Conservation (phyloP, 2,329 filamentous ascomycete species). For the Diaporthe capsici region DNA sequence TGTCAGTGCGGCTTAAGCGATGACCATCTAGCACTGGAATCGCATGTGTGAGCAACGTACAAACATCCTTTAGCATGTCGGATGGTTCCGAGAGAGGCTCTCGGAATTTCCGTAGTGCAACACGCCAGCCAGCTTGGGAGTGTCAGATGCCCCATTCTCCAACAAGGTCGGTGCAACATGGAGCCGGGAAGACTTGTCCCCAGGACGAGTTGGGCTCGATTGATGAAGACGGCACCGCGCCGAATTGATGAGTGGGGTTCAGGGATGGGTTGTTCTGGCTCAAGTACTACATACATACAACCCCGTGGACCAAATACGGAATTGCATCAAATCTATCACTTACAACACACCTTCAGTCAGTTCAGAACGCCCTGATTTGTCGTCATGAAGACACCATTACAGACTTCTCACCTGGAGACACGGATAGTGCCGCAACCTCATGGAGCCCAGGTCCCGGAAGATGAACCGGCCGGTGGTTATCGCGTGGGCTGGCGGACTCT, state of each 20-base stretch:
- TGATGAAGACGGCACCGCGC: neutral
- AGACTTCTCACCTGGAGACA: neutral
- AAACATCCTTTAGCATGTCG: neutral
- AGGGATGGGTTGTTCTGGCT: no score
- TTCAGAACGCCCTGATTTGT: neutral
- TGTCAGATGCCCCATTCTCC: constrained; percentile 1
- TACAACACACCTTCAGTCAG: no score
- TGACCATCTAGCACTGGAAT: neutral
- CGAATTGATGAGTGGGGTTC: neutral
- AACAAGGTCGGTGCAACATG: neutral
- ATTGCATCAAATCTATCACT: neutral
- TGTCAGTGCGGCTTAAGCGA: no score
- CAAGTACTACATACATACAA: neutral
- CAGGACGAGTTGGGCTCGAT: neutral
- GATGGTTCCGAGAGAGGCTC: neutral
- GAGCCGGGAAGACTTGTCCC: neutral
- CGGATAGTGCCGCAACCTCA: neutral
- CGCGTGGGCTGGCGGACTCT: constrained; percentile 33
- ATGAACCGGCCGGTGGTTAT: neutral
- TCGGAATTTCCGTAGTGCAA: constrained; percentile 18
- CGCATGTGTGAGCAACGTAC: accelerated
- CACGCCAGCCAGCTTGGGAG: neutral
- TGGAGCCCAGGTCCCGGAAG: neutral
- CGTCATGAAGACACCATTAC: neutral
- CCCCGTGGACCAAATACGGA: neutral